Conservation (phyloP, 1,284 basidiomycete genomes). For the Microbotryum scabiosae region DNA sequence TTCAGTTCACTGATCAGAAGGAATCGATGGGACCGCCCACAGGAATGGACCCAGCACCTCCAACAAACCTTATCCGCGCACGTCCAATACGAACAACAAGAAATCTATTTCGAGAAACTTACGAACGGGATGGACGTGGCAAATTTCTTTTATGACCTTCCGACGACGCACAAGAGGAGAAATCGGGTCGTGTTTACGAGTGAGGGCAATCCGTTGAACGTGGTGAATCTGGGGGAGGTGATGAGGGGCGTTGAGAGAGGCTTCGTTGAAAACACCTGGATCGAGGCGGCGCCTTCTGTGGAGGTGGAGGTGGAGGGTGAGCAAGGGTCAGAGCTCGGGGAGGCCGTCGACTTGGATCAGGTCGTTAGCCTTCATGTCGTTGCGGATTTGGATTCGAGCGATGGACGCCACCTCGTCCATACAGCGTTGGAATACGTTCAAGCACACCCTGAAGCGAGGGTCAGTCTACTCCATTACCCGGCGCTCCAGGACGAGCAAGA, state of each 20-base stretch:
- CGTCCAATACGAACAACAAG: slow-evolving; percentile 13
- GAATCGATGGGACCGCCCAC: slow-evolving; percentile 1
- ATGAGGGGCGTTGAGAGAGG: slow-evolving; percentile 41
- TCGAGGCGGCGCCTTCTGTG: slow-evolving; percentile 17
- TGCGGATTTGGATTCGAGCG: slow-evolving; percentile 63
- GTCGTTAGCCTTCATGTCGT: slow-evolving; percentile 56
- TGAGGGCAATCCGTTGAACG: slow-evolving; percentile 45
- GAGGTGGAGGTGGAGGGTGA: slow-evolving; percentile 7
- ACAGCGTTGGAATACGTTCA: slow-evolving; percentile 50
- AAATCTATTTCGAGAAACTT: slow-evolving; percentile 60
- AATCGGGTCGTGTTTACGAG: slow-evolving; percentile 61
- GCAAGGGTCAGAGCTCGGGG: slow-evolving; percentile 40
- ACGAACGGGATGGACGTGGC: slow-evolving; percentile 53
- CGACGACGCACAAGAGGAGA: slow-evolving; percentile 57
- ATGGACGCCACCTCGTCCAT: slow-evolving; percentile 52
- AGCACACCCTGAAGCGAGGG: slow-evolving; percentile 2
- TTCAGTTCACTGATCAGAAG: slow-evolving; percentile 4
- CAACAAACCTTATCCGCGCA: slow-evolving; percentile 10
- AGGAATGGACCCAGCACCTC: slow-evolving; percentile 50
- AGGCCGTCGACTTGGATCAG: slow-evolving; percentile 19
- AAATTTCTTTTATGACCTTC: slow-evolving; percentile 82
- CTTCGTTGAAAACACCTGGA: slow-evolving; percentile 40
- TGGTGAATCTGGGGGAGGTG: slow-evolving; percentile 51
- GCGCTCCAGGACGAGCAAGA: not conserved
- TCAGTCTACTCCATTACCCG: slow-evolving; percentile 25